Evolutionary conservation across 495 filamentous ascomycete species (phyloP), one percentile per base, ranked within the genome.

Genomic region (Neurospora sp.): DNA sequence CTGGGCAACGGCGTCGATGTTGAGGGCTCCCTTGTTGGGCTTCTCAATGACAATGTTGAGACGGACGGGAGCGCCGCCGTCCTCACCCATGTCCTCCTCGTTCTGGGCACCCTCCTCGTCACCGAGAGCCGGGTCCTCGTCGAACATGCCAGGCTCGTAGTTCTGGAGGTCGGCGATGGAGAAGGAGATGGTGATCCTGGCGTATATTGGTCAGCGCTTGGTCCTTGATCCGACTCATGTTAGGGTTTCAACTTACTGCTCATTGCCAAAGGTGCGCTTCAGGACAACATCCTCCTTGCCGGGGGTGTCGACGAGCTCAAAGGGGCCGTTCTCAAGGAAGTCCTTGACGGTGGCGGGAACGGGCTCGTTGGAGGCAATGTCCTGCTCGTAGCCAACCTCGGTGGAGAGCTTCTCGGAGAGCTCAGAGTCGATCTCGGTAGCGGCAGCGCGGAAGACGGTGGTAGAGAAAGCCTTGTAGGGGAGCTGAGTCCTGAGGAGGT

Each of bases 151-250:
- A 71, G 89, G 84, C 71, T 91, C 88, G 77, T 91, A 84, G 84
- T 88, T 88, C 83, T 92, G 90, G 65, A 99, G 87, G 81, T 98
- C 96, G 75, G 92, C 90, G 79, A 97, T 94, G 75, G 94, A 96
- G 87, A 99, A 99, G 74, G 90, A 90, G 75, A 98, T 88, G 72
- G 90, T 90, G 85, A 99, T 97, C 75, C 93, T 97, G 74, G n/a
- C 0, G 70, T 70, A 40, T 22, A 37, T 27, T 27, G 27, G 27
- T 27, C 27, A 27, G 27, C 27, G 27, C 27, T 27, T 27, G 27
- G 27, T 27, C 2, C 27, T 27, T 27, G 27, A 27, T 27, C 27
- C 1, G 27, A 27, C 27, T 27, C 27, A 27, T 27, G 27, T 27
- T 27, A 27, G 27, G 27, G 27, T 1, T 27, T 27, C 27, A 53